Evolutionary conservation across 2,329 filamentous ascomycete species (phyloP).

Genomic region (Beauveria brongniartii): DNA sequence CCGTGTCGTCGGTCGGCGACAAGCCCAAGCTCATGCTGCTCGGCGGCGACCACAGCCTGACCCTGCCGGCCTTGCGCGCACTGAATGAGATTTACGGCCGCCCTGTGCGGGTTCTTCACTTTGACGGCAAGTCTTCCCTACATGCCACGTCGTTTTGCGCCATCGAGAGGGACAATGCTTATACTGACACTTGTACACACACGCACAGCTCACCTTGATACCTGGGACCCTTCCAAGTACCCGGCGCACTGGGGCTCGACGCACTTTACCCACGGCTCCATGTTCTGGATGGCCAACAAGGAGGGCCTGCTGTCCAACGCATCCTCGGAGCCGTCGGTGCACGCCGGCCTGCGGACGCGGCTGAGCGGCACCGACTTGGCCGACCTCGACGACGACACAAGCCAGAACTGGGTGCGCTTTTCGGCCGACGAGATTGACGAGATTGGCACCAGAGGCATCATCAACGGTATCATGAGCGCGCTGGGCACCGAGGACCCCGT

Average conservation of each 20-base stretch:
- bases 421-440: slow-evolving; percentile 81
- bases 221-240: slow-evolving; percentile 77
- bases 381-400: slow-evolving; percentile 61
- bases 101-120: slow-evolving; percentile 63
- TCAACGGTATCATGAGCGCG: slow-evolving; percentile 59
- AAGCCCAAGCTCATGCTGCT: slow-evolving; percentile 57
- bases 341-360: slow-evolving; percentile 74
- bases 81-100: slow-evolving; percentile 53
- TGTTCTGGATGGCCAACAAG: slow-evolving; percentile 82
- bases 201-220: slow-evolving; percentile 60
- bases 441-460: slow-evolving; percentile 62
- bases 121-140: slow-evolving; percentile 42
- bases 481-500: slow-evolving; percentile 72
- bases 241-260: slow-evolving; percentile 58
- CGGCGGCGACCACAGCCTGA: slow-evolving; percentile 66
- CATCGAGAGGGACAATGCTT: background rate
- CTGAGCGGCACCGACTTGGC: slow-evolving; percentile 54
- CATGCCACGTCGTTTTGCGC: no score
- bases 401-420: slow-evolving; percentile 69
- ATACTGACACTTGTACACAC: background rate
- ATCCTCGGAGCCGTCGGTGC: slow-evolving; percentile 56
- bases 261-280: slow-evolving; percentile 79
- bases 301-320: slow-evolving; percentile 70
- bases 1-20: slow-evolving; percentile 24
- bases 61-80: slow-evolving; percentile 61